Base-by-base conservation (phyloP, 2,329 filamentous ascomycete species). In the Cadophora malorum region DNA sequence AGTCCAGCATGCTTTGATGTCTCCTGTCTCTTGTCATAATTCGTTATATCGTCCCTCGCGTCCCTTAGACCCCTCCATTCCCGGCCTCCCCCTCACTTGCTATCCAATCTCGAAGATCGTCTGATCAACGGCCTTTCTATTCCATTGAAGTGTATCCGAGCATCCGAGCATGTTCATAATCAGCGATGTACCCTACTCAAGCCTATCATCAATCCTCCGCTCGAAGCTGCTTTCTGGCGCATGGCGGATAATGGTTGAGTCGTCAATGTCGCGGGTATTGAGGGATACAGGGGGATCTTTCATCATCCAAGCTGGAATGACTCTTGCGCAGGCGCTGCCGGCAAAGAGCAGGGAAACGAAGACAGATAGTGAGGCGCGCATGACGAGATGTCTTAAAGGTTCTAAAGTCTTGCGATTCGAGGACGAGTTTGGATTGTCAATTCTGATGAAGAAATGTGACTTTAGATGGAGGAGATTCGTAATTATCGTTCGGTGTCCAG, bases 261-360 rank as follows among this genome's bases (percentile, higher is more conserved):
- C 56, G 10, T 45, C 56, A 28, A 45, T 28, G 33, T 59, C 56
- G 56, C 56, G 56, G 16, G 35, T 59, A 12, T 38, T 38, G 56
- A 59, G n/a, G 21, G 33, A 7, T n/a, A 38, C 33, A 25, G 56
- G 33, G 25, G 56, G 35, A 19, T 59, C 35, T 25, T 25, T 59
- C 12, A 59, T 28, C 56, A 65, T 61, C 66, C 62, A 71, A 33
- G 66, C 52, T 6, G 70, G 68, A 63, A 70, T 67, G 19, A 71
- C 66, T 16, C 66, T 65, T 16, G 68, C 70, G 3, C 50, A 63
- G 1, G 56, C 60, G 6, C 53, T 50, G 35, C 23, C 63, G 47
- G 60, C 59, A 25, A 69, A 61, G 8, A 71, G 59, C 21, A 70
- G 8, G 0, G 64, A 9, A 21, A 67, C 19, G 12, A 70, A 1